phyloP scores from a whole-genome alignment of 805 yeast genomes.

The Wickerhamiella dianesei region DNA sequence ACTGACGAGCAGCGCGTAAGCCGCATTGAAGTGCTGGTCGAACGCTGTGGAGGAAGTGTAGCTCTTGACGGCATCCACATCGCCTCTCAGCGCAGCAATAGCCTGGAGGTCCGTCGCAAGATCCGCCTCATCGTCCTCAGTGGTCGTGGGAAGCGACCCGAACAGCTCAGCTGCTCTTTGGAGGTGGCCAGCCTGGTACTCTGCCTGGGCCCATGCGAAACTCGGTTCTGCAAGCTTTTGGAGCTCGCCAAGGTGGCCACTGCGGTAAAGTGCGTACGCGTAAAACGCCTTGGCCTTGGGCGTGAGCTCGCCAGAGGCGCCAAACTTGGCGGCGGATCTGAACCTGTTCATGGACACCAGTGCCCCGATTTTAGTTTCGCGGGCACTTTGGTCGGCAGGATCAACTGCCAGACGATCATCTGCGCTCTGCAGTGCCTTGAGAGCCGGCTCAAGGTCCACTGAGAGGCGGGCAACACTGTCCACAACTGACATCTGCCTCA shows the following conservation, averaged over 20 bases:
- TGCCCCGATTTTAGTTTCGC: slow-evolving; percentile 38
- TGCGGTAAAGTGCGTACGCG: slow-evolving; percentile 47
- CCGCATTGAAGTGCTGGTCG: slow-evolving; percentile 48
- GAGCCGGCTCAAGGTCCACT: slow-evolving; percentile 17
- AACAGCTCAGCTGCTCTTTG: slow-evolving; percentile 30
- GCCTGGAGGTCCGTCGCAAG: slow-evolving; percentile 48
- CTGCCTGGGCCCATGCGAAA: slow-evolving; percentile 42
- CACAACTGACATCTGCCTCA: slow-evolving; percentile 10
- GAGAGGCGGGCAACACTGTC: slow-evolving; percentile 11
- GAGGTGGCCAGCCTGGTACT: slow-evolving; percentile 35
- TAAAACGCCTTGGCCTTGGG: slow-evolving; percentile 13
- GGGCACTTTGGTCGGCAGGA: slow-evolving; percentile 23
- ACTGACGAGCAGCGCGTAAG: slow-evolving; percentile 36
- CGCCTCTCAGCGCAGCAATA: slow-evolving; percentile 27
- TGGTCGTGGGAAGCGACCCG: slow-evolving; percentile 27
- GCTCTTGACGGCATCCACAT: slow-evolving; percentile 7
- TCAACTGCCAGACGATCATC: slow-evolving; percentile 21
- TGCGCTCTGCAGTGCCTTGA: slow-evolving; percentile 25
- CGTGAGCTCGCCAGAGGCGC: background rate
- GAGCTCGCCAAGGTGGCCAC: slow-evolving; percentile 32
- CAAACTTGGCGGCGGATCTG: slow-evolving; percentile 33
- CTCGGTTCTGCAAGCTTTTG: slow-evolving; percentile 22
- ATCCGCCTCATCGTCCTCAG: slow-evolving; percentile 36
- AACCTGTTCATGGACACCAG: slow-evolving; percentile 48
- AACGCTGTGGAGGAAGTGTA: slow-evolving; percentile 26